phyloP scores from a whole-genome alignment of 345 rosid genomes.

The Camelina sativa region DNA sequence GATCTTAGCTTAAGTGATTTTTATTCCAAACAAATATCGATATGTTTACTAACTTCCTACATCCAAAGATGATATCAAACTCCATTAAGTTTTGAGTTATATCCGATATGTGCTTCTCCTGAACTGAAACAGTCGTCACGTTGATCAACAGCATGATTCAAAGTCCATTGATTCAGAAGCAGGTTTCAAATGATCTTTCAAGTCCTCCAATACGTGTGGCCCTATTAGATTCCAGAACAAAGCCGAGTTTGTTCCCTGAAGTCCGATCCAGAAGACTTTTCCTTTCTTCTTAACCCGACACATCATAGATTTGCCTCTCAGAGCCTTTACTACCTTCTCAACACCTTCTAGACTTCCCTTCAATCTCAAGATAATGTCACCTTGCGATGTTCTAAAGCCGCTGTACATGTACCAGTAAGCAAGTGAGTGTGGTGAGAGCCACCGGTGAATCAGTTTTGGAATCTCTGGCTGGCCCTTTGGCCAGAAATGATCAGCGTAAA shows the following conservation, averaged over 20 bases:
- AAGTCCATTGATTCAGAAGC: no score
- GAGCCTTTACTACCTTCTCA: conserved; percentile 57
- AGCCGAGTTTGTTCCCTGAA: conserved; percentile 61
- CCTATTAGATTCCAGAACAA: conserved; percentile 75
- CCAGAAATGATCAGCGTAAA: conserved; percentile 79
- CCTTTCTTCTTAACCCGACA: conserved; percentile 84
- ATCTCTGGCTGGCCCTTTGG: conserved; percentile 60
- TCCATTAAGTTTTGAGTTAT: no score
- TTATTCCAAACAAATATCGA: no score
- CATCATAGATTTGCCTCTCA: conserved; percentile 63
- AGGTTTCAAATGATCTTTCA: conserved; percentile 51
- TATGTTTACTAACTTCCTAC: no score
- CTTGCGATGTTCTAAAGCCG: conserved; percentile 59
- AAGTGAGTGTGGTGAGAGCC: conserved; percentile 74
- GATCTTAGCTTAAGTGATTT: no score
- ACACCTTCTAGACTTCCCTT: conserved; percentile 69
- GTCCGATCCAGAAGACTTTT: conserved; percentile 77
- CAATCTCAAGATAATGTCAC: conserved; percentile 70
- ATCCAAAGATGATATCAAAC: no score
- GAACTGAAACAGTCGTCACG: no score
- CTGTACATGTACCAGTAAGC: conserved; percentile 93
- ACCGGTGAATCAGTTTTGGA: conserved; percentile 87
- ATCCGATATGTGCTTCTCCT: no score
- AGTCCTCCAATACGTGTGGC: conserved; percentile 59
- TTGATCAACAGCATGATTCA: no score